Percentiles rank a stretch among this genome's conserved stretches.
Evolutionary conservation across 208 protist species (phyloP).

Genomic region (Vickermania ingenoplastis): DNA sequence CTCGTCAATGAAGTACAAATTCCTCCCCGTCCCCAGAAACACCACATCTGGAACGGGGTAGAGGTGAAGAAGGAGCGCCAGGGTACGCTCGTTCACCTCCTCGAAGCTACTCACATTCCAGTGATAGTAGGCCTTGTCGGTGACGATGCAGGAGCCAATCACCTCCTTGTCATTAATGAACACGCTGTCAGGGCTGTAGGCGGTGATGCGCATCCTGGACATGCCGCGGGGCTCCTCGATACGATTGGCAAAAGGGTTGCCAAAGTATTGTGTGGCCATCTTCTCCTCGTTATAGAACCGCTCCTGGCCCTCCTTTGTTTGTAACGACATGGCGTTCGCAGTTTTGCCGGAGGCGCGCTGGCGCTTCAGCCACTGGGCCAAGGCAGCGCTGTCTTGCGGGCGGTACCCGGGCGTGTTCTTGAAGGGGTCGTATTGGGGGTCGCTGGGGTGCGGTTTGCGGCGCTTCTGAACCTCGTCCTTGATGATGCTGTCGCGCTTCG

Average conservation of each 20-base stretch:
- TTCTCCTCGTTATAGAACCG: constrained; percentile 89
- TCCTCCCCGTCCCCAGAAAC: constrained; percentile 79
- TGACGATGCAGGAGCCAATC: constrained; percentile 87
- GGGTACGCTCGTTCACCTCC: constrained; percentile 77
- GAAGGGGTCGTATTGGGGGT: constrained; percentile 85
- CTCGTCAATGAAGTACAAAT: constrained; percentile 83
- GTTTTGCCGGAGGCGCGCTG: constrained; percentile 76
- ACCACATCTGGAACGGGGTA: constrained; percentile 84
- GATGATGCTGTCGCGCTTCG: constrained; percentile 53
- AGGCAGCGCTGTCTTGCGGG: constrained; percentile 67
- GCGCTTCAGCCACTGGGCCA: constrained; percentile 83
- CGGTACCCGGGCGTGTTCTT: constrained; percentile 77
- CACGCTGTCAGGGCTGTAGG: constrained; percentile 82
- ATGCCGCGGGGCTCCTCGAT: constrained; percentile 70
- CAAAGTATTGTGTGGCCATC: constrained; percentile 87
- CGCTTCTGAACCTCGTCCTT: constrained; percentile 59
- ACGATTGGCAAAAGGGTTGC: constrained; percentile 76
- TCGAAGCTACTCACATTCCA: constrained; percentile 86
- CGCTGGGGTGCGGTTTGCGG: constrained; percentile 67
- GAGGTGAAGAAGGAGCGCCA: constrained; percentile 74
- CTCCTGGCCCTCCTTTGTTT: constrained; percentile 77
- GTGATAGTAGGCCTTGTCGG: constrained; percentile 78
- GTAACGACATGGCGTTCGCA: constrained; percentile 57
- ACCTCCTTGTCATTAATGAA: constrained; percentile 87
- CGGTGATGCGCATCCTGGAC: constrained; percentile 62